Percentiles rank a stretch among this genome's conserved stretches.
Evolutionary conservation across 495 filamentous ascomycete species (phyloP).

Genomic region (Chaetomidium leptoderma): DNA sequence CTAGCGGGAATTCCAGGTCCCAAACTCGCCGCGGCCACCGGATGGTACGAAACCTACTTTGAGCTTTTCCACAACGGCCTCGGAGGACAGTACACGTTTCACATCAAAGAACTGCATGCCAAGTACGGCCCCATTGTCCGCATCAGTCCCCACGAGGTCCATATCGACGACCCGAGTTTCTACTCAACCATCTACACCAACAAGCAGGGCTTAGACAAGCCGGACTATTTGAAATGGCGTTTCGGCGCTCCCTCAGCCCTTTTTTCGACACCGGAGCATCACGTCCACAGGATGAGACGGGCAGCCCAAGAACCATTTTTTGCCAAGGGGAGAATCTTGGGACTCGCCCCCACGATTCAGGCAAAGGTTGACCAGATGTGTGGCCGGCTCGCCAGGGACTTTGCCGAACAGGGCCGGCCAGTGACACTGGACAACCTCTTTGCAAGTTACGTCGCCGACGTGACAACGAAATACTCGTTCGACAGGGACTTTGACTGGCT

Average conservation of each 20-base stretch:
- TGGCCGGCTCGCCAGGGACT: neutral
- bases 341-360: neutral
- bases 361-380: neutral
- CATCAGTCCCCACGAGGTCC: no score
- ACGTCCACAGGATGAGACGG: no score
- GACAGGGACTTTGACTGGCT: no score
- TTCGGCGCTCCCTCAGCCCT: no score
- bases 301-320: neutral
- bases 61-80: slow-evolving; percentile 2
- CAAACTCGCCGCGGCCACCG: neutral
- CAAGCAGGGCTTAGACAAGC: no score
- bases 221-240: no score
- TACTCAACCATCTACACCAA: no score
- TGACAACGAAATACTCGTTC: no score
- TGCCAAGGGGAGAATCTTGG: neutral
- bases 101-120: neutral
- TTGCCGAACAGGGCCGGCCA: neutral
- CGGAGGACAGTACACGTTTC: neutral
- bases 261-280: no score
- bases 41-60: neutral
- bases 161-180: no score
- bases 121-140: neutral
- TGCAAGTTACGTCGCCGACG: no score
- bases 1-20: neutral
- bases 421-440: neutral